These are phyloP conservation scores for Teunomyces lycoperdinae DNA, from an alignment of 805 yeast species.

Conservation along the genomic window DNA sequence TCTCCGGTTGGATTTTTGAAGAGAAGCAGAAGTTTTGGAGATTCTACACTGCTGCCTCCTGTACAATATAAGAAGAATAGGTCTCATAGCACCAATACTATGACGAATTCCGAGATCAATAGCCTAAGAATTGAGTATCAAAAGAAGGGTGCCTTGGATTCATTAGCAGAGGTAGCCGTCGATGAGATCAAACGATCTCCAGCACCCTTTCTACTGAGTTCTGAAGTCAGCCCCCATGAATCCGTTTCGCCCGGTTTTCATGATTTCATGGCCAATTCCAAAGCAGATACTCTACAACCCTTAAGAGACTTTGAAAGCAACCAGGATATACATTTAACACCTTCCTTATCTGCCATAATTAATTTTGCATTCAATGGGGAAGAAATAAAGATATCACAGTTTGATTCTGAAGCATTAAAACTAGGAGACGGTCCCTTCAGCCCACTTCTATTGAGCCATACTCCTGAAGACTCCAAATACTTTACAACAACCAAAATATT, in stretches of 20 bases:
- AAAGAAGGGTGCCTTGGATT: constrained; percentile 19
- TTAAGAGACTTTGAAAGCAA: neutral
- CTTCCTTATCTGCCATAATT: constrained; percentile 37
- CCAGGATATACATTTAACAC: constrained; percentile 28
- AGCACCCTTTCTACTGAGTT: constrained; percentile 2
- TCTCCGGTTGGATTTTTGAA: constrained; percentile 21
- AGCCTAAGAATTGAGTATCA: constrained; percentile 12
- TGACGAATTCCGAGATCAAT: constrained; percentile 8
- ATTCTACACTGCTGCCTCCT: constrained; percentile 5
- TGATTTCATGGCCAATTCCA: constrained; percentile 7
- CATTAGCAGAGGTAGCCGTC: constrained; percentile 35
- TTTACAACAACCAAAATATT: neutral
- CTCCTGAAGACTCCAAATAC: neutral
- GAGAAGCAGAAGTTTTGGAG: constrained; percentile 9
- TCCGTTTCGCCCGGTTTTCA: constrained; percentile 13
- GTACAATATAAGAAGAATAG: constrained; percentile 8
- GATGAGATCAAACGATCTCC: constrained; percentile 23
- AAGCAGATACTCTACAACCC: neutral
- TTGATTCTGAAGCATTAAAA: constrained; percentile 13
- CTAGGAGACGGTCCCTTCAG: constrained; percentile 24
- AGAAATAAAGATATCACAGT: constrained; percentile 9
- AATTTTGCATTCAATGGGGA: constrained; percentile 31
- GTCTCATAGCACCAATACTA: constrained; percentile 18
- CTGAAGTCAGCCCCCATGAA: constrained; percentile 6
- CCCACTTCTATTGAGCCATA: constrained; percentile 17